These are phyloP conservation scores for Russula olivacea DNA, from an alignment of 768 basidiomycete genomes.

Conservation along the genomic window DNA sequence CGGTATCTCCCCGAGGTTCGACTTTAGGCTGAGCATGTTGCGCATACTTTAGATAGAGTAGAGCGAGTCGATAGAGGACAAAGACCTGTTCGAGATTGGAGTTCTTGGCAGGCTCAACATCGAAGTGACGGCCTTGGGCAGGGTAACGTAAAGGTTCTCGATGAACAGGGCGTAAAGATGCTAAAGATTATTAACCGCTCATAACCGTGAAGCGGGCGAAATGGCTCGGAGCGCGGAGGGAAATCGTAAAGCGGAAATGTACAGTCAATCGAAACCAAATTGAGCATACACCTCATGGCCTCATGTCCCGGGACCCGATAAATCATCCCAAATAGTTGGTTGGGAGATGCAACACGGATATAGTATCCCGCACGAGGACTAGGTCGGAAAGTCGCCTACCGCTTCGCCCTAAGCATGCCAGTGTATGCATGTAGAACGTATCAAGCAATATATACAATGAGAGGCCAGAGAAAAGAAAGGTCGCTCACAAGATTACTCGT, in stretches of 20 bases:
- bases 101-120: neutral
- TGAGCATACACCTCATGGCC: slow-evolving; percentile 6
- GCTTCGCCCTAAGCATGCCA: no score
- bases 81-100: neutral
- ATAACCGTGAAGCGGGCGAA: slow-evolving; percentile 32
- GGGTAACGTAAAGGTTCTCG: neutral
- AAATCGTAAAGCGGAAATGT: slow-evolving; percentile 38
- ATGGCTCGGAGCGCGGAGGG: slow-evolving; percentile 39
- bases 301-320: neutral
- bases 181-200: slow-evolving; percentile 39
- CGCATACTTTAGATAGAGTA: slow-evolving; percentile 20
- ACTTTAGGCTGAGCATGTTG: neutral
- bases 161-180: slow-evolving; percentile 3
- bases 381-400: no score
- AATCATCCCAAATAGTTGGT: neutral
- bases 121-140: slow-evolving; percentile 23
- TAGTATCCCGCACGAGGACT: neutral
- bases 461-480: no score
- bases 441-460: no score
- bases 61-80: neutral
- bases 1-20: neutral
- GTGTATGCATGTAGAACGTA: no score
- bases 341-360: neutral
- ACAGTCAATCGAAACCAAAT: slow-evolving; percentile 28
- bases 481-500: no score